These are phyloP conservation scores for Nannizziopsis arthrosporioides DNA, from an alignment of 2,329 filamentous ascomycete genomes.

Conservation along the genomic window DNA sequence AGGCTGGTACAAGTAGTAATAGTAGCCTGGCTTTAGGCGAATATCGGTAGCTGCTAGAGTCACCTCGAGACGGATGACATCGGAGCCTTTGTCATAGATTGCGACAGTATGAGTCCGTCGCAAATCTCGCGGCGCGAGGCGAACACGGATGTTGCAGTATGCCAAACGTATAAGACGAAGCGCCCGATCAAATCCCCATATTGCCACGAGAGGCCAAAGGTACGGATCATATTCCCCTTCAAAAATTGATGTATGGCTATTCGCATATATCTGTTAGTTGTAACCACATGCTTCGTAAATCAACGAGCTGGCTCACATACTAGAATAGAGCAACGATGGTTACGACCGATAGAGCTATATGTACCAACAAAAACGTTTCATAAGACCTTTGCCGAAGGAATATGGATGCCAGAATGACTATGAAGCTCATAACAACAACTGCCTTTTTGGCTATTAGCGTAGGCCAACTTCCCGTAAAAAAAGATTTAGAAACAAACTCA, in stretches of 20 bases:
- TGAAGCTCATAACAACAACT: slow-evolving; percentile 25
- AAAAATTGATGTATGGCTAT: slow-evolving; percentile 36
- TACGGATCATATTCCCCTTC: slow-evolving; percentile 36
- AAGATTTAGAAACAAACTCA: slow-evolving; percentile 11
- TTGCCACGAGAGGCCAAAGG: slow-evolving; percentile 36
- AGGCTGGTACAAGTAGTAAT: slow-evolving; percentile 39
- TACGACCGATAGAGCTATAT: slow-evolving; percentile 28
- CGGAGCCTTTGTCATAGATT: slow-evolving; percentile 29
- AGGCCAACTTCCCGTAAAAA: neutral
- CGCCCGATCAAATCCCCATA: slow-evolving; percentile 39
- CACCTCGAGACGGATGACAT: slow-evolving; percentile 35
- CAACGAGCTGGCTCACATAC: slow-evolving; percentile 18
- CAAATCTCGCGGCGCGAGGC: slow-evolving; percentile 12
- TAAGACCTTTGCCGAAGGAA: slow-evolving; percentile 35
- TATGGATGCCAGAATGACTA: slow-evolving; percentile 32
- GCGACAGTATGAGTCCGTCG: slow-evolving; percentile 25
- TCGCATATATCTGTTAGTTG: slow-evolving; percentile 1
- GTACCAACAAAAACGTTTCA: slow-evolving; percentile 31
- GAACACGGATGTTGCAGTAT: slow-evolving; percentile 30
- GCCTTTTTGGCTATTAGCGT: slow-evolving; percentile 13
- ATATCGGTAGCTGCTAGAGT: slow-evolving; percentile 23
- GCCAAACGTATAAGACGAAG: slow-evolving; percentile 30
- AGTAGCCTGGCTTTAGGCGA: slow-evolving; percentile 32
- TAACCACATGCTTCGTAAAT: neutral
- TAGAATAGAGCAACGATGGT: slow-evolving; percentile 35